These are phyloP conservation scores for Furculomyces boomerangus DNA, from an alignment of 371 early-diverging fungal genomes.

Conservation along the genomic window DNA sequence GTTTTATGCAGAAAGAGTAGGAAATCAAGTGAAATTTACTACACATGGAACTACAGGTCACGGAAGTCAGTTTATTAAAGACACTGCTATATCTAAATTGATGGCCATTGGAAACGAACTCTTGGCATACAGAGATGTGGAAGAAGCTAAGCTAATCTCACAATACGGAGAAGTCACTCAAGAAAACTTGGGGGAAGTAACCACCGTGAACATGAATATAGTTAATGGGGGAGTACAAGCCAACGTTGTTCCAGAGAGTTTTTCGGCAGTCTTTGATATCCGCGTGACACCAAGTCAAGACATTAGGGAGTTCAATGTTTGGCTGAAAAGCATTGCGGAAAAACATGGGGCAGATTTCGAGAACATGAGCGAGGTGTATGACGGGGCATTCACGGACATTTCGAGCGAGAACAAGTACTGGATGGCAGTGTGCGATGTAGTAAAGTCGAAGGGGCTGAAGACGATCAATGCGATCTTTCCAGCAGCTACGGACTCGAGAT, in stretches of 20 bases:
- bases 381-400: slow-evolving; percentile 27
- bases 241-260: slow-evolving; percentile 49
- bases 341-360: slow-evolving; percentile 28
- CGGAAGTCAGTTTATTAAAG: slow-evolving; percentile 51
- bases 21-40: slow-evolving; percentile 32
- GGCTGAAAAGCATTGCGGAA: slow-evolving; percentile 31
- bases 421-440: slow-evolving; percentile 9
- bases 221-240: slow-evolving; percentile 34
- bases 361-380: slow-evolving; percentile 32
- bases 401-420: slow-evolving; percentile 34
- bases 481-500: slow-evolving; percentile 57
- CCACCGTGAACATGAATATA: slow-evolving; percentile 53
- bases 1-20: slow-evolving; percentile 59
- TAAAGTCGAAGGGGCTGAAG: slow-evolving; percentile 14
- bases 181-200: slow-evolving; percentile 51
- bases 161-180: slow-evolving; percentile 10
- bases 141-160: slow-evolving; percentile 14
- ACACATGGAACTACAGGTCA: slow-evolving; percentile 50
- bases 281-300: slow-evolving; percentile 45
- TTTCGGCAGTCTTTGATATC: slow-evolving; percentile 43
- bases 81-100: slow-evolving; percentile 44
- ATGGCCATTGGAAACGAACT: slow-evolving; percentile 33
- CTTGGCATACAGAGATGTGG: slow-evolving; percentile 35
- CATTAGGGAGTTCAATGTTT: slow-evolving; percentile 28
- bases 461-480: slow-evolving; percentile 56